Conservation (phyloP, 768 basidiomycete species). For the Leccinum subgranulosum region DNA sequence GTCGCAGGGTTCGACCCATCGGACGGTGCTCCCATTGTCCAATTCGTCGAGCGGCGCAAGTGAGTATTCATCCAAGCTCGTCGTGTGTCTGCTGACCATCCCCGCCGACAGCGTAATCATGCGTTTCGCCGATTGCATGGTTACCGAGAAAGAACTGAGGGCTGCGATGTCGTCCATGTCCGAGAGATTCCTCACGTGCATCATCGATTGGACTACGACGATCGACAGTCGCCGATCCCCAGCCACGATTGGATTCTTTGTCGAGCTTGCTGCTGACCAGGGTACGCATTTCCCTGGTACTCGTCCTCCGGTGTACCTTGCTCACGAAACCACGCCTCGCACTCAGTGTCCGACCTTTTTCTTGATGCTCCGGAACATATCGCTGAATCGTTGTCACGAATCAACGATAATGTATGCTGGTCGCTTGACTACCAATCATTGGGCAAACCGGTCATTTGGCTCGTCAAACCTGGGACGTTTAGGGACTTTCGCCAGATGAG, state of each 20-base stretch:
- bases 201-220: not conserved
- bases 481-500: not conserved
- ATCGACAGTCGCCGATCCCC: not conserved
- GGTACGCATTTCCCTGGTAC: not conserved
- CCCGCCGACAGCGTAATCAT: not conserved
- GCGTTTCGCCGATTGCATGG: not conserved
- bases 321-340: not conserved
- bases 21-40: not conserved
- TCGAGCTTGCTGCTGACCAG: not conserved
- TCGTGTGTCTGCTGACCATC: not conserved
- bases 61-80: not conserved
- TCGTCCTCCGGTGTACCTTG: not conserved
- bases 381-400: not conserved
- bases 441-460: not conserved
- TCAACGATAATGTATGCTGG: not conserved
- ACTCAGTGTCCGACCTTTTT: not conserved
- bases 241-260: not conserved
- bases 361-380: not conserved
- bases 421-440: not conserved
- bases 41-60: not conserved
- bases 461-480: not conserved
- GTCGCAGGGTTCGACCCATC: not conserved
- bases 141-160: not conserved
- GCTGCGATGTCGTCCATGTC: not conserved
- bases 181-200: not conserved